Base-by-base conservation (phyloP, 2,329 filamentous ascomycete species). In the Rosellinia necatrix region DNA sequence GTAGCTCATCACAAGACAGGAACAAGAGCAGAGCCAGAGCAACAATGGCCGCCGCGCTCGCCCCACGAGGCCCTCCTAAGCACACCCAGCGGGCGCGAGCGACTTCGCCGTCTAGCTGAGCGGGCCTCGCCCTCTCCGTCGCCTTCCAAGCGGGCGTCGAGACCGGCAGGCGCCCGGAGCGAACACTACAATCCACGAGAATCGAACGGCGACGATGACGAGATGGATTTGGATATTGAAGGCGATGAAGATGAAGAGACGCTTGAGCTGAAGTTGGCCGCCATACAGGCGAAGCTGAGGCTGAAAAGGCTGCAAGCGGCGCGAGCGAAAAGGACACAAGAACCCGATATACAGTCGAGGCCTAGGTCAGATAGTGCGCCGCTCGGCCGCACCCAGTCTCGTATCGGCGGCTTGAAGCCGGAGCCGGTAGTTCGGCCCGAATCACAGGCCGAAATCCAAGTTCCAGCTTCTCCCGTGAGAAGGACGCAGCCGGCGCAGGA, bases 251-350 rank as follows among this genome's bases (percentile, higher is more conserved):
- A 90, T 4, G 89, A 96, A 6, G 92, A 97, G 76, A 96, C 86
- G 1, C 75, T 97, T 29, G 85, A 96, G 68, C 76, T 99, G 60
- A 87, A 96, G 70, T 77, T 97, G 4, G 87, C 92, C 62, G 91
- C 90, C 52, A 96, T 99, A 56, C 88, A 97, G 72, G 91, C 92
- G 6, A 87, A 89, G 58, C 75, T 97, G 49, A 94, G 88, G 72
- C 74, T 97, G 62, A 97, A 97, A 73, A 92, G 88, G 68, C 76
- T 97, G 12, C 90, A 94, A 71, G 87, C 87, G 68, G 74, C 83
- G 71, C 84, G 80, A 68, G 75, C 78, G 55, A 71, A 59, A 53
- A 71, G 66, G 59, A 64, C 59, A 27, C 47, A 56, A 13, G 62
- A 60, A 44, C 43, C 56, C 35, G 60, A 64, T 25, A 41, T 37